Evolutionary conservation across 2,329 filamentous ascomycete species (phyloP), one percentile per base, ranked within the genome.

Genomic region (Orbilia javanica): DNA sequence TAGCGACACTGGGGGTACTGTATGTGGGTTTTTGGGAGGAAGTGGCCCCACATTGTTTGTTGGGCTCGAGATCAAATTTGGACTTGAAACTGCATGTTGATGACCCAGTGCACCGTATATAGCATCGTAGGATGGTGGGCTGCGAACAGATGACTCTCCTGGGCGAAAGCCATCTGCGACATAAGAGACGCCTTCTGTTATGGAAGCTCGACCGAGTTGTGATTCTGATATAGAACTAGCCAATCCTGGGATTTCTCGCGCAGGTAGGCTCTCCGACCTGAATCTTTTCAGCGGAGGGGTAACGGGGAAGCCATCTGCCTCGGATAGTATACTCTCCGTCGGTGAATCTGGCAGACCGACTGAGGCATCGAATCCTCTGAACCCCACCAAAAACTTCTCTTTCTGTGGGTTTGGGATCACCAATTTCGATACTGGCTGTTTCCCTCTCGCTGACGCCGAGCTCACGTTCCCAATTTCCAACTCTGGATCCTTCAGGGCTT

Each of bases 111-210:
- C 39, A 13, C 73, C 73, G 20, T 77, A 77, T 29, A 77, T 77
- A 34, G 66, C 44, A 34, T 77, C 73, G 52, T 77, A 77, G 10
- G 73, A 66, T 31, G 73, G 73, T 8, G 62, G 73, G 13, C 29
- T 63, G 18, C 65, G 73, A 22, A 55, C 29, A 1, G 73, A 71
- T 31, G 29, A 48, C 39, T 50, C 66, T 50, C 73, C 36, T 20
- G 66, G 73, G 11, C 73, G 73, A 31, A 77, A 77, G 15, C 73
- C 73, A 13, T 77, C 73, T 13, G 73, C 60, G 4, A 77, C 73
- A 44, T 77, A 77, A 11, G 44, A 52, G 34, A 18, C 42, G 22
- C 55, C 36, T 6, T 69, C 57, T 4, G 22, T 15, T 29, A 36
- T 50, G 3, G 46, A n/a, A 22, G 18, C 8, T 22, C 50, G 57